These are phyloP conservation scores for Emergomyces orientalis DNA, from an alignment of 2,329 filamentous ascomycete genomes.

Conservation along the genomic window DNA sequence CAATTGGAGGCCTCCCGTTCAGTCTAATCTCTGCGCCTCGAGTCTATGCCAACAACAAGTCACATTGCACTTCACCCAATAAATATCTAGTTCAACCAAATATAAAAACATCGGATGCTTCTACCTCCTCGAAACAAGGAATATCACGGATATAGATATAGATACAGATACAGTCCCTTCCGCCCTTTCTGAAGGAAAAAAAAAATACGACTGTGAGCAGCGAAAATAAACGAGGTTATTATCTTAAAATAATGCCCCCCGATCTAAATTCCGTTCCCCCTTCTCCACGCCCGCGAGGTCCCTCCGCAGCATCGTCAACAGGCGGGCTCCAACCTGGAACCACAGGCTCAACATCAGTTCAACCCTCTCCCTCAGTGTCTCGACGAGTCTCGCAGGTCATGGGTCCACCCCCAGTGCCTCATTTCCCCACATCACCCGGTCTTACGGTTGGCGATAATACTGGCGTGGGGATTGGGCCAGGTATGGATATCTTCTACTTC, in stretches of 20 bases:
- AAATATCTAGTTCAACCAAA: not conserved
- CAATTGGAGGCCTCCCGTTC: not conserved
- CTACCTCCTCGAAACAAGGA: not conserved
- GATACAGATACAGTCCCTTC: not conserved
- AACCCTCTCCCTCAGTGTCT: slow-evolving; percentile 32
- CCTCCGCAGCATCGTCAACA: slow-evolving; percentile 24
- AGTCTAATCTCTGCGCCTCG: not conserved
- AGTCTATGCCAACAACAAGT: too few relatives aligned
- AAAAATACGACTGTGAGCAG: not conserved
- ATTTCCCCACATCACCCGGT: slow-evolving; percentile 23
- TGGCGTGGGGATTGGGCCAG: slow-evolving; percentile 32
- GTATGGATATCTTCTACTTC: slow-evolving; percentile 21
- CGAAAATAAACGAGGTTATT: too few relatives aligned
- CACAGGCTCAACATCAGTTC: slow-evolving; percentile 13
- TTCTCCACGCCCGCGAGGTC: slow-evolving; percentile 26
- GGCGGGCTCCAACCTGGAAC: slow-evolving; percentile 9
- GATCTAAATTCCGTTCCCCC: slow-evolving; percentile 40
- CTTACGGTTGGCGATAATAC: slow-evolving; percentile 26
- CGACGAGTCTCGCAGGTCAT: slow-evolving; percentile 42
- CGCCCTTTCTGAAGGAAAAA: not conserved
- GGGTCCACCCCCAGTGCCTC: slow-evolving; percentile 32
- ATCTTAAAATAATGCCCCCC: slow-evolving; percentile 35
- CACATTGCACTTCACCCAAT: not conserved
- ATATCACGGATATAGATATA: not conserved
- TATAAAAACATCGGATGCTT: not conserved